Percentiles rank a stretch among this genome's conserved stretches.
Evolutionary conservation across 345 rosid species (phyloP).

Genomic region (Stellera chamaejasme): DNA sequence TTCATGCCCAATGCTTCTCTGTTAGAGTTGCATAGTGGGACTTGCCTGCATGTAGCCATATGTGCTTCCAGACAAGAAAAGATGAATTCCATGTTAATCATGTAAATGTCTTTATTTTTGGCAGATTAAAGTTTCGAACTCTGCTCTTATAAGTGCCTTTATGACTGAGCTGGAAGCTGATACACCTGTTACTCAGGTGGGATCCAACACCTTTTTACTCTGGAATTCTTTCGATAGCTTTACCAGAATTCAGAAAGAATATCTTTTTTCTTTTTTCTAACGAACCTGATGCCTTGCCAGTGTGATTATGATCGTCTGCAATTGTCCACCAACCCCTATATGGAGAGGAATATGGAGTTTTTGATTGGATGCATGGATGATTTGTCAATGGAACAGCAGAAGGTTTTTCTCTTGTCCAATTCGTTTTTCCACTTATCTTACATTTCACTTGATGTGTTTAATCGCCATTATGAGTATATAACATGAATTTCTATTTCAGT

Average conservation of each 20-base stretch:
- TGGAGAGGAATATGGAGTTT: slow-evolving; percentile 93
- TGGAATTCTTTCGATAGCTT: not conserved
- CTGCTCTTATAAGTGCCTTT: slow-evolving; percentile 94
- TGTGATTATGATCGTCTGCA: slow-evolving; percentile 90
- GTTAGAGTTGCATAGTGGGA: too few relatives aligned
- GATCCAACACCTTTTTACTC: not conserved
- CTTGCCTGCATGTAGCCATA: too few relatives aligned
- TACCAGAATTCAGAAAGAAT: too few relatives aligned
- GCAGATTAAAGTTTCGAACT: slow-evolving; percentile 97
- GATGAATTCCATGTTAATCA: not conserved
- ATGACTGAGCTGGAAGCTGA: slow-evolving; percentile 95
- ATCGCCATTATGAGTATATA: not conserved
- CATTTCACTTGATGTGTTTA: not conserved
- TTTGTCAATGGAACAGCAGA: slow-evolving; percentile 81
- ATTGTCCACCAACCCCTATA: slow-evolving; percentile 69
- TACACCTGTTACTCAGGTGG: slow-evolving; percentile 82
- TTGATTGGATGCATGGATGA: slow-evolving; percentile 99
- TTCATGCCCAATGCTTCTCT: too few relatives aligned
- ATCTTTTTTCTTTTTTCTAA: too few relatives aligned
- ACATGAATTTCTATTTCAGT: slow-evolving; percentile 36
- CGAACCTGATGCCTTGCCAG: slow-evolving; percentile 18
- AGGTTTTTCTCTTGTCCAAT: slow-evolving; percentile 36
- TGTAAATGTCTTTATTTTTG: slow-evolving; percentile 7
- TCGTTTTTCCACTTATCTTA: not conserved
- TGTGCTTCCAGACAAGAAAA: not conserved